Evolutionary conservation across 2,329 filamentous ascomycete genomes (phyloP).

Genomic region (Macroventuria anomochaeta): DNA sequence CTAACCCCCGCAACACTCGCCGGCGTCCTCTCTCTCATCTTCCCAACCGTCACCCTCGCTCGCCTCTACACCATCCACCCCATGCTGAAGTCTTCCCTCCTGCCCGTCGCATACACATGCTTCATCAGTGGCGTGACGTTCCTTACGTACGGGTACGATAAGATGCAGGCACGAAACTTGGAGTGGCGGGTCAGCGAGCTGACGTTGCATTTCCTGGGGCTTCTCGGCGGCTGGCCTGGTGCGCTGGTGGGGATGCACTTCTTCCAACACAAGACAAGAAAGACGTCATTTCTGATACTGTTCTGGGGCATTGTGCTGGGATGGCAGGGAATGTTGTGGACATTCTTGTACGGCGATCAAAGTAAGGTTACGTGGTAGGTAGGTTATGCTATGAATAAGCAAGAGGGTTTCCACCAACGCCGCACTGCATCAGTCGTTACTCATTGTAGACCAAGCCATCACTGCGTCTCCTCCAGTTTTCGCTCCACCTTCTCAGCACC

Average conservation of each 20-base stretch:
- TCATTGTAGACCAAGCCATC: slow-evolving; percentile 10
- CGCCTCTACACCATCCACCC: slow-evolving; percentile 27
- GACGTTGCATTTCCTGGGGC: slow-evolving; percentile 38
- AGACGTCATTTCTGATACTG: slow-evolving; percentile 34
- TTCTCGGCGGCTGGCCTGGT: slow-evolving; percentile 45
- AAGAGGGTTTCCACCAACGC: slow-evolving; percentile 7
- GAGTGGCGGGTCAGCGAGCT: slow-evolving; percentile 43
- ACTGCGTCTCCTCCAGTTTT: slow-evolving; percentile 15
- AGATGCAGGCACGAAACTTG: slow-evolving; percentile 42
- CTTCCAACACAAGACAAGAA: slow-evolving; percentile 48
- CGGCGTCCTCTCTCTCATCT: slow-evolving; percentile 51
- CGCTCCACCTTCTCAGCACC: slow-evolving; percentile 14
- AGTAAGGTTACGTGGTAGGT: slow-evolving; percentile 13
- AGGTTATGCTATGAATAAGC: slow-evolving; percentile 1
- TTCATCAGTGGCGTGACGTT: slow-evolving; percentile 36
- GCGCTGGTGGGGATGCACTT: slow-evolving; percentile 44
- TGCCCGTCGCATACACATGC: slow-evolving; percentile 27
- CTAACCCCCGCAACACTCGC: slow-evolving; percentile 33
- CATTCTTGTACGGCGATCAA: slow-evolving; percentile 5
- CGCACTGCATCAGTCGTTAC: slow-evolving; percentile 3
- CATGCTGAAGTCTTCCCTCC: slow-evolving; percentile 18
- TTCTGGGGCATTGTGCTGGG: slow-evolving; percentile 43
- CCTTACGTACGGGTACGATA: slow-evolving; percentile 45
- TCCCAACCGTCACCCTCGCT: slow-evolving; percentile 63
- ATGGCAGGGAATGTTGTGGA: slow-evolving; percentile 39